A percentile compares a stretch with the other conserved stretches of the same genome.
These are phyloP conservation scores for Serpula lacrymans DNA, from an alignment of 768 basidiomycete species.

Conservation along the genomic window DNA sequence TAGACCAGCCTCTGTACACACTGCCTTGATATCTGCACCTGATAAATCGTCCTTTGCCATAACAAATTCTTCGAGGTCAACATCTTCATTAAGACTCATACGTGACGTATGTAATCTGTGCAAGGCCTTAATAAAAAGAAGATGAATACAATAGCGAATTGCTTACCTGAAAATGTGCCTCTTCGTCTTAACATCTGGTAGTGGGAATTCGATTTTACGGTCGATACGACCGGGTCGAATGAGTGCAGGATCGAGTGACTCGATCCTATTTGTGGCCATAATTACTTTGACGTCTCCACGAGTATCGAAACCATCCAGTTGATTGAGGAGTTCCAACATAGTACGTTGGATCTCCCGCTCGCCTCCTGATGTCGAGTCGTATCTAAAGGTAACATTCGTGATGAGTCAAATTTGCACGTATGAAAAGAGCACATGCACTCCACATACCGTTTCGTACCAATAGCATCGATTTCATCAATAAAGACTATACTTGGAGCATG, in stretches of 20 bases:
- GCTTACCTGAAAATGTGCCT: conserved; percentile 92
- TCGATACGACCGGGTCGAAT: conserved; percentile 99
- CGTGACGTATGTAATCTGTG: conserved; percentile 85
- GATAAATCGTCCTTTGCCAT: conserved; percentile 94
- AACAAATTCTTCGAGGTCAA: conserved; percentile 94
- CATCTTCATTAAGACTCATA: conserved; percentile 86
- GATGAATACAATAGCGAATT: neutral
- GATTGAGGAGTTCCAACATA: conserved; percentile 97
- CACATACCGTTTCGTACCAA: conserved; percentile 92
- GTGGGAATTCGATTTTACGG: conserved; percentile 96
- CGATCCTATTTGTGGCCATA: conserved; percentile 99
- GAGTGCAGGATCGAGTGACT: conserved; percentile 94
- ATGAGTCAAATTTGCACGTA: conserved; percentile 6
- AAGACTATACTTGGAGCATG: conserved; percentile 98
- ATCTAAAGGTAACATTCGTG: conserved; percentile 43
- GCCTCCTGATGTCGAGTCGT: conserved; percentile 97
- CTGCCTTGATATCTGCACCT: conserved; percentile 98
- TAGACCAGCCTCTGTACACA: conserved; percentile 97
- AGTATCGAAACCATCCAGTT: conserved; percentile 98
- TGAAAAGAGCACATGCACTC: neutral
- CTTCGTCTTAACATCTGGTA: conserved; percentile 98
- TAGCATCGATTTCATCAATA: conserved; percentile 98
- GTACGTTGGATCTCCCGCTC: conserved; percentile 99
- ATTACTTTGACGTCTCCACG: conserved; percentile 99
- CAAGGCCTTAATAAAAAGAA: conserved; percentile 7